phyloP scores from a whole-genome alignment of 164 flowering plant genomes.

The Sedum album region DNA sequence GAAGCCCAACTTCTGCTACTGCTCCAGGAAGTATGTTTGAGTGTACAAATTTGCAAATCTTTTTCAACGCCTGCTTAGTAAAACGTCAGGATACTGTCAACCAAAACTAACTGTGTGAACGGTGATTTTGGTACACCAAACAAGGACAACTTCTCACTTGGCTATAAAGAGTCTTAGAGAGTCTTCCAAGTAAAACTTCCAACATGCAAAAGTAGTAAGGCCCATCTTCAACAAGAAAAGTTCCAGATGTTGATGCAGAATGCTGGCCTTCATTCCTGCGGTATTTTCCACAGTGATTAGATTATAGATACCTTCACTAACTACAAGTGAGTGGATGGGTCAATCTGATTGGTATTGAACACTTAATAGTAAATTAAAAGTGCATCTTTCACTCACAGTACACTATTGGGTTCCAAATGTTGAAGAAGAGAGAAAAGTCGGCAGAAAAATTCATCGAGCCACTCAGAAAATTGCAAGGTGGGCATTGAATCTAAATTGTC shows the following conservation, averaged over 20 bases:
- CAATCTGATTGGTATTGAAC: conserved; percentile 1
- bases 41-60: conserved; percentile 81
- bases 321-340: not conserved
- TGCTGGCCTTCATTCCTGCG: conserved; percentile 77
- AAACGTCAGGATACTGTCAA: conserved; percentile 1
- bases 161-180: conserved; percentile 64
- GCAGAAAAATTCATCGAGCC: conserved; percentile 95
- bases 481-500: conserved; percentile 51
- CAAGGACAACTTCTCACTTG: conserved; percentile 44
- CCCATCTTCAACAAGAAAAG: conserved; percentile 92
- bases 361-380: not conserved
- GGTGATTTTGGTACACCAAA: not conserved
- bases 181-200: conserved; percentile 78
- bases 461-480: conserved; percentile 66
- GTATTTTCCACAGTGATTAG: conserved; percentile 2
- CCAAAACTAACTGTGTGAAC: not conserved
- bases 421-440: conserved; percentile 79
- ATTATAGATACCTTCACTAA: not conserved
- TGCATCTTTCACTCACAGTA: conserved; percentile 43
- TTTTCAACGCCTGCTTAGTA: conserved; percentile 68
- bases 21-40: conserved; percentile 98
- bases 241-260: conserved; percentile 74
- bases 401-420: conserved; percentile 91
- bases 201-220: conserved; percentile 94
- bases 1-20: conserved; percentile 91